A percentile compares a stretch with the other conserved stretches of the same genome.
These are phyloP conservation scores for Phytophthora foliorum DNA, from an alignment of 352 stramenopile species.

Conservation along the genomic window DNA sequence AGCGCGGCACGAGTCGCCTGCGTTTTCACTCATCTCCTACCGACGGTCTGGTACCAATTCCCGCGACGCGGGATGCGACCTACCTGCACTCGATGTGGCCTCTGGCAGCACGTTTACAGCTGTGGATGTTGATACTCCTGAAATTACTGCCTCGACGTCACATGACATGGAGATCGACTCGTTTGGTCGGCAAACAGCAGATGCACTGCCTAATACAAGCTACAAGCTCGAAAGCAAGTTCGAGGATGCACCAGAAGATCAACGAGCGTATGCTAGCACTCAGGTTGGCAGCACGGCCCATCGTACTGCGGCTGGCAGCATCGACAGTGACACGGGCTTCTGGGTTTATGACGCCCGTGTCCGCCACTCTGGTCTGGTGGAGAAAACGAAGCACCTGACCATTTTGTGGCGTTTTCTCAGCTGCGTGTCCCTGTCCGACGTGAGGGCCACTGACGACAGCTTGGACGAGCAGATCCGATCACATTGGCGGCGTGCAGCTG, in stretches of 20 bases:
- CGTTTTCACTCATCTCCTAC: conserved; percentile 50
- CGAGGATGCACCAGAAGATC: neutral
- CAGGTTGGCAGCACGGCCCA: neutral
- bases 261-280: neutral
- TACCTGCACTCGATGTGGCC: neutral
- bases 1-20: conserved; percentile 38
- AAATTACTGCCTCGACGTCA: neutral
- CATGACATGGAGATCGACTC: neutral
- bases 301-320: neutral
- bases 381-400: conserved; percentile 28
- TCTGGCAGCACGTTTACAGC: neutral
- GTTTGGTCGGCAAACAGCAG: neutral
- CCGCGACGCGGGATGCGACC: neutral
- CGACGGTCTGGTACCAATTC: conserved; percentile 27
- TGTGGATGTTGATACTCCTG: neutral
- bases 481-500: conserved; percentile 17
- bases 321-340: neutral
- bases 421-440: conserved; percentile 9
- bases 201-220: neutral
- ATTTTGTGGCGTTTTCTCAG: conserved; percentile 31
- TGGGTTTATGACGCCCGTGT: neutral
- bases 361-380: neutral
- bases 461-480: conserved; percentile 4
- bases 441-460: neutral
- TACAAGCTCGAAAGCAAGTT: neutral